Conservation (phyloP, 2,329 filamentous ascomycete genomes). For the Colletotrichum sp. region DNA sequence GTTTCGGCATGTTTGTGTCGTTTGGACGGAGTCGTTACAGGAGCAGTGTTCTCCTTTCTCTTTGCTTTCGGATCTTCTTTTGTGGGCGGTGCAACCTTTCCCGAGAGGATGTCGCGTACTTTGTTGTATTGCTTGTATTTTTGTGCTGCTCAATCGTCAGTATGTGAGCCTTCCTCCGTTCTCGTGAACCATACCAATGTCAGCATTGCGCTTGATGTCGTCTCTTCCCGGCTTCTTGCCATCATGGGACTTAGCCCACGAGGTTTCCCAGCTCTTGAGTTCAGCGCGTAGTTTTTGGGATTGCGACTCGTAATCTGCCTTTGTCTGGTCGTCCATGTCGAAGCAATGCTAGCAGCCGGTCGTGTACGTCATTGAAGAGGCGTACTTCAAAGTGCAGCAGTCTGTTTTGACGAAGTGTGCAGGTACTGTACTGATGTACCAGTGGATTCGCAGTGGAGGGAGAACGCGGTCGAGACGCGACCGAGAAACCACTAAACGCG, state of each 20-base stretch:
- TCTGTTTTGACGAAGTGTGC: neutral
- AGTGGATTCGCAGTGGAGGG: neutral
- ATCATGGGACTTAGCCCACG: constrained; percentile 65
- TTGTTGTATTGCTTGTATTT: constrained; percentile 82
- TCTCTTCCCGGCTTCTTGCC: constrained; percentile 74
- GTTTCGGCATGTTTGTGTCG: constrained; percentile 52
- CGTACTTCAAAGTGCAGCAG: neutral
- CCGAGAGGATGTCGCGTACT: constrained; percentile 62
- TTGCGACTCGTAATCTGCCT: constrained; percentile 51
- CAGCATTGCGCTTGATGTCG: constrained; percentile 77
- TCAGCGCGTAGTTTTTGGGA: constrained; percentile 66
- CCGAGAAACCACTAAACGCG: constrained; percentile 16
- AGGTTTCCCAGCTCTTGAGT: constrained; percentile 76
- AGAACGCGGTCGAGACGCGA: constrained; percentile 14
- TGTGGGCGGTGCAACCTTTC: constrained; percentile 51
- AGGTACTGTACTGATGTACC: neutral
- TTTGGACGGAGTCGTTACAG: constrained; percentile 56
- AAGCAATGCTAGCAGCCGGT: neutral
- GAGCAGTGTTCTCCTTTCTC: constrained; percentile 42
- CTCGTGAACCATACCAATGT: constrained; percentile 63
- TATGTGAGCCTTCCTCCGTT: neutral
- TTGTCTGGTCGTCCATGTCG: constrained; percentile 52
- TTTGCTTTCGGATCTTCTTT: constrained; percentile 38
- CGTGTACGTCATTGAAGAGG: constrained; percentile 8
- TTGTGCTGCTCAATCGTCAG: constrained; percentile 48